Evolutionary conservation across 1,139 yeast species (phyloP).

Genomic region (Candida sp.): DNA sequence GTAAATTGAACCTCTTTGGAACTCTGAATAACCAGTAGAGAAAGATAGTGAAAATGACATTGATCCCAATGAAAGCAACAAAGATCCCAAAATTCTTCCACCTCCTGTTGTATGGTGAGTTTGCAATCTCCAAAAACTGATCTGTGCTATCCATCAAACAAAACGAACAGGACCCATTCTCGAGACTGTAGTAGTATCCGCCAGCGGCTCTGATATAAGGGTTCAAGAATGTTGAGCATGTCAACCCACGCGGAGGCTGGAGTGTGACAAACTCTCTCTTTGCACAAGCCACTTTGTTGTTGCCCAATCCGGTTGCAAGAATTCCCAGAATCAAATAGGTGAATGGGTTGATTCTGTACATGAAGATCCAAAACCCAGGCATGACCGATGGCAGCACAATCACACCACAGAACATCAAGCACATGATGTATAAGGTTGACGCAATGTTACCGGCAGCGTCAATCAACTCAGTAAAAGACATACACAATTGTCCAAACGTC

Average conservation of each 20-base stretch:
- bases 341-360: conserved; percentile 68
- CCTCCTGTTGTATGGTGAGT: conserved; percentile 47
- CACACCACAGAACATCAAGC: conserved; percentile 43
- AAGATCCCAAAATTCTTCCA: conserved; percentile 79
- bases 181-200: conserved; percentile 40
- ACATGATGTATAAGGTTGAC: conserved; percentile 30
- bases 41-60: conserved; percentile 53
- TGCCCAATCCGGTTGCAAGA: conserved; percentile 29
- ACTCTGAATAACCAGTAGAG: conserved; percentile 81
- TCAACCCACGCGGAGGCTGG: conserved; percentile 48
- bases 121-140: conserved; percentile 48
- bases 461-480: conserved; percentile 41
- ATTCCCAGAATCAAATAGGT: conserved; percentile 55
- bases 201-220: conserved; percentile 50
- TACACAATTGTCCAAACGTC: conserved; percentile 42
- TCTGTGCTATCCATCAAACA: conserved; percentile 58
- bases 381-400: conserved; percentile 25
- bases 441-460: conserved; percentile 44
- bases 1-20: conserved; percentile 47
- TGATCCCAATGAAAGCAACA: conserved; percentile 50
- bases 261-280: conserved; percentile 27
- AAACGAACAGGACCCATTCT: conserved; percentile 45
- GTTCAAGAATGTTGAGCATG: conserved; percentile 58
- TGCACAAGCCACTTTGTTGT: conserved; percentile 28
- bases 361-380: conserved; percentile 55